These are phyloP conservation scores for Pelargonium citronellum DNA, from an alignment of 441 rosid genomes.

Conservation along the genomic window DNA sequence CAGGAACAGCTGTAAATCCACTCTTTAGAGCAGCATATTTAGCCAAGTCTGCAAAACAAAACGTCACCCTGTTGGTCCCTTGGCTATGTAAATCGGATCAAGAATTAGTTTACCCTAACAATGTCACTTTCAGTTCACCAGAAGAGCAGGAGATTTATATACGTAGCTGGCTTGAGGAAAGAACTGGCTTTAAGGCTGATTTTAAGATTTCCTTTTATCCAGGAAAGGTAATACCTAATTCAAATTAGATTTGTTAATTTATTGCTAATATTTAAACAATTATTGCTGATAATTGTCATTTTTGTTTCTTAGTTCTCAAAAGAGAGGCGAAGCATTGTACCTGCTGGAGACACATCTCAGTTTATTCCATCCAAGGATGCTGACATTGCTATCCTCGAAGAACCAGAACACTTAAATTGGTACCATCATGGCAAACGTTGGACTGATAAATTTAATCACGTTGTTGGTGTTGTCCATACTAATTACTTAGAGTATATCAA, in stretches of 20 bases:
- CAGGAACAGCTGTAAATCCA: slow-evolving; percentile 98
- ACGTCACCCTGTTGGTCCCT: slow-evolving; percentile 87
- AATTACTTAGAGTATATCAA: slow-evolving; percentile 95
- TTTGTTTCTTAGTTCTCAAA: slow-evolving; percentile 61
- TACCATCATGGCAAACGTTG: slow-evolving; percentile 91
- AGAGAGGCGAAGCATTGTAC: slow-evolving; percentile 84
- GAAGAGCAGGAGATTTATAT: slow-evolving; percentile 92
- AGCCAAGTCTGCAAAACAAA: slow-evolving; percentile 69
- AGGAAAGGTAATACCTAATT: slow-evolving; percentile 57
- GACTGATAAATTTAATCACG: slow-evolving; percentile 93
- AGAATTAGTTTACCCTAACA: slow-evolving; percentile 82
- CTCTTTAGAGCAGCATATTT: slow-evolving; percentile 90
- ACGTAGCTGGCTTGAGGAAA: slow-evolving; percentile 90
- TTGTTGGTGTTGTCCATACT: slow-evolving; percentile 90
- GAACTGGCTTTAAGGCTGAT: slow-evolving; percentile 81
- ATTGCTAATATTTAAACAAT: neutral
- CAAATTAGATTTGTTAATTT: slow-evolving; percentile 11
- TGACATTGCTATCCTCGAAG: slow-evolving; percentile 89
- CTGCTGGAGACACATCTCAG: slow-evolving; percentile 89
- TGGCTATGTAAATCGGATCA: slow-evolving; percentile 96
- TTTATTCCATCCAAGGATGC: slow-evolving; percentile 84
- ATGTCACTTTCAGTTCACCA: slow-evolving; percentile 76
- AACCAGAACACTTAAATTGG: slow-evolving; percentile 97
- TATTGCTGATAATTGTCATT: slow-evolving; percentile 21
- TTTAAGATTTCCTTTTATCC: slow-evolving; percentile 93